Evolutionary conservation across 768 basidiomycete genomes (phyloP).

Genomic region (Pisolithus sp.): DNA sequence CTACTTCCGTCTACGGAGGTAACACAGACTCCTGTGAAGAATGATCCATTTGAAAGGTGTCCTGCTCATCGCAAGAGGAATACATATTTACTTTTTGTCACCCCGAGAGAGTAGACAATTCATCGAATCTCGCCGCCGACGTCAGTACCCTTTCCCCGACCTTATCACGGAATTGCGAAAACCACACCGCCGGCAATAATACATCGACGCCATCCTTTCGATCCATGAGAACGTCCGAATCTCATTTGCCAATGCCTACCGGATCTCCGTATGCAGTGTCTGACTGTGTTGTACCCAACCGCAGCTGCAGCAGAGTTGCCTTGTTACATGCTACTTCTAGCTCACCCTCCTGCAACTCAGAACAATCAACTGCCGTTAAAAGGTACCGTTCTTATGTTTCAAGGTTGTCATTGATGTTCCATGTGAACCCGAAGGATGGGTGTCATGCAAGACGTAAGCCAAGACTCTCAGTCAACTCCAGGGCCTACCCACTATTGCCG

Average conservation of each 20-base stretch:
- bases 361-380: too few relatives aligned
- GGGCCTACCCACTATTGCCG: neutral
- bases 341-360: conserved; percentile 23
- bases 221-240: neutral
- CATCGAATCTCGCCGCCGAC: neutral
- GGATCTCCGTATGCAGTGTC: conserved; percentile 13
- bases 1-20: conserved; percentile 21
- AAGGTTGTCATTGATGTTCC: too few relatives aligned
- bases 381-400: too few relatives aligned
- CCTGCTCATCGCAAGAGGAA: conserved; percentile 9
- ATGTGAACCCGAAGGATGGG: too few relatives aligned
- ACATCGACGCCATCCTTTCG: neutral
- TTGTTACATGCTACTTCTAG: too few relatives aligned
- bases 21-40: conserved; percentile 1
- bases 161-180: neutral
- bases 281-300: conserved; percentile 13
- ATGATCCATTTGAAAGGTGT: conserved; percentile 1
- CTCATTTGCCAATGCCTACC: neutral
- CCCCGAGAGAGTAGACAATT: conserved; percentile 9
- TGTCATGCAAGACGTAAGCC: neutral
- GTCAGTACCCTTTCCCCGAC: neutral
- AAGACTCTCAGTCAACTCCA: neutral
- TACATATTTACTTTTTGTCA: conserved; percentile 25
- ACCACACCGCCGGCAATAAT: neutral
- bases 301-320: neutral